Evolutionary conservation across 345 rosid genomes (phyloP), one percentile per base, ranked within the genome.

Genomic region (Carallia brachiata): DNA sequence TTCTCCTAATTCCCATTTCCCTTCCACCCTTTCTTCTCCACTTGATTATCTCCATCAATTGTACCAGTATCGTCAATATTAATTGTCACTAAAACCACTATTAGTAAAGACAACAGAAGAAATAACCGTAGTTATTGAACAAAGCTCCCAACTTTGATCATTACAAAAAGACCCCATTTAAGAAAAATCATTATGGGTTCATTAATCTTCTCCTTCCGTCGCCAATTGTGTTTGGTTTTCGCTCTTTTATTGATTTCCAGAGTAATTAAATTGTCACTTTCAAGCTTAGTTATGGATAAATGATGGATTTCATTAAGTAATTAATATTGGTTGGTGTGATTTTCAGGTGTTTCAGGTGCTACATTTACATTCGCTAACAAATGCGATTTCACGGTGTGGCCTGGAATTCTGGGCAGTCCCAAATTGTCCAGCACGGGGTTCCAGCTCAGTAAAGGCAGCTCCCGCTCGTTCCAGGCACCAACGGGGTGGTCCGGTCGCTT

Each of bases 401-500:
- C 85, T 6, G 85, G 83, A 58, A 77, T 76, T 47, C 72, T 77
- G 0, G 85, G 83, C 1, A 78, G 68, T 36, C 77, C 84, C 0
- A 61, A 55, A 36, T 69, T 81, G 23, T 75, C 75, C 56, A 75
- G 68, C 66, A 81, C 76, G 5, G 84, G 84, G 3, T 81, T 75
- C 58, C 75, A 75, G 72, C 84, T 81, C 8, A 44, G 78, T 9
- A 50, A 68, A 30, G 79, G 62, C 65, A 52, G 56, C 17, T 72
- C 80, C 17, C 82, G 80, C 53, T 52, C 78, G 32, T 69, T 78
- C 62, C 80, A 72, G 23, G 79, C 76, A 6, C 80, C 82, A 5
- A 72, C 82, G 6, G 82, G 84, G 56, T 81, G 84, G 84, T 81
- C 84, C 28, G 84, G 84, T 23, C 76, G 84, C 44, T 78, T 81